These are phyloP conservation scores for Hanseniaspora singularis DNA, from an alignment of 805 yeast genomes.

Conservation along the genomic window DNA sequence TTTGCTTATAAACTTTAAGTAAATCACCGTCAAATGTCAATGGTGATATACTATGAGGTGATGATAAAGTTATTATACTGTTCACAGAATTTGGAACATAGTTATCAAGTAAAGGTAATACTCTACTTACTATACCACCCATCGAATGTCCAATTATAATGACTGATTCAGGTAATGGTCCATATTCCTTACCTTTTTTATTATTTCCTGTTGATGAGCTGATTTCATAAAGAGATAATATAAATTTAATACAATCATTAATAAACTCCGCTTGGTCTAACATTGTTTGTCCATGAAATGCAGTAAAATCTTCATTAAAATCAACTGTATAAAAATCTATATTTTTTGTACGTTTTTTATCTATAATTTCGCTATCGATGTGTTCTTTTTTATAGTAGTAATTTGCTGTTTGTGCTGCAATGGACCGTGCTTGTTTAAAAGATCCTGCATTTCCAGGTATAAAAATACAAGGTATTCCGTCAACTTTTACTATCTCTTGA, in stretches of 20 bases:
- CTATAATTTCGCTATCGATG: neutral
- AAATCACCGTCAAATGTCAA: constrained; percentile 87
- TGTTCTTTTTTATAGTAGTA: constrained; percentile 32
- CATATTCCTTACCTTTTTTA: constrained; percentile 21
- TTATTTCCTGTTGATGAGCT: constrained; percentile 22
- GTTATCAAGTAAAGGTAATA: constrained; percentile 68
- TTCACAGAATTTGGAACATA: constrained; percentile 62
- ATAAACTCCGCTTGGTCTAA: constrained; percentile 86
- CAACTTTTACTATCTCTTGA: constrained; percentile 25
- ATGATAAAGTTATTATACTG: constrained; percentile 71
- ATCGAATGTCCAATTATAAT: constrained; percentile 82
- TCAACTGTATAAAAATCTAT: constrained; percentile 85
- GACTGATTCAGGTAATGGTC: constrained; percentile 49
- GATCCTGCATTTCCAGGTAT: constrained; percentile 98
- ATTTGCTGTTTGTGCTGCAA: constrained; percentile 72
- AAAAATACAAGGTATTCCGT: constrained; percentile 80
- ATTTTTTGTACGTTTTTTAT: constrained; percentile 31
- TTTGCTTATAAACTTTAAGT: constrained; percentile 55
- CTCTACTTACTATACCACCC: constrained; percentile 94
- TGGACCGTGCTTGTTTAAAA: constrained; percentile 74
- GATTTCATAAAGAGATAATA: constrained; percentile 48
- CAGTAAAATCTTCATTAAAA: constrained; percentile 91
- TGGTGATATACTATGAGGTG: constrained; percentile 90
- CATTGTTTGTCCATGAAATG: constrained; percentile 88
- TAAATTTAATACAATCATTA: constrained; percentile 75